Evolutionary conservation across 345 rosid species (phyloP), one percentile per base, ranked within the genome.

Genomic region (Populus alba): DNA sequence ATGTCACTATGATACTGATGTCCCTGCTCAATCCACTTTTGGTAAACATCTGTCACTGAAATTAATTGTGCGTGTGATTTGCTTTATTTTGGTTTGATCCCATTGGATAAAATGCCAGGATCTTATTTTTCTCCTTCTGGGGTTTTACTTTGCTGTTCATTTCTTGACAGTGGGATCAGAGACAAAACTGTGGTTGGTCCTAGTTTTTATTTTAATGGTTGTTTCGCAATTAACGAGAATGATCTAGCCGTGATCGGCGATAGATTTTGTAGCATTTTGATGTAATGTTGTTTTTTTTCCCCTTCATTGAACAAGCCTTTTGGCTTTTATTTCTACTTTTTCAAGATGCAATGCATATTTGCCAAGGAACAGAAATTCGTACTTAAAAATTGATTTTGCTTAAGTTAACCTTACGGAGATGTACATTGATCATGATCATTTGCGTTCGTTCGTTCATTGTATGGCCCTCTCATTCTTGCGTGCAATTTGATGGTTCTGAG

Each of bases 1-100:
- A 57, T 80, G 70, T 66, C 86, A 78, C 83, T 82, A 76, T 78
- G 85, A 86, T 33, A 27, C 81, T 73, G 6, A 73, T 13, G 80
- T 84, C 55, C 84, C 81, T 55, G 85, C 89, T 76, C 85, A 85
- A 73, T 85, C 89, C 72, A 81, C 88, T 63, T 86, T 88, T 77
- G 89, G 89, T 83, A 85, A 73, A 16, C 9, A 11, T 17, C 57
- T 27, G 9, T 6, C 22, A 22, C 16, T 72, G 57, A 69, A 11
- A 59, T 59, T n/a, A 13, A 20, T 10, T 66, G 23, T 51, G 47
- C 43, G 27, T 70, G 33, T 29, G 16, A 62, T 61, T 27, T 33
- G 39, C n/a, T 27, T 69, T 51, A 3, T 27, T 22, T 49, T 77
- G 49, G 39, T 49, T 45, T 68, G 29, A 11, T 29, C 20, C 37